Base-by-base conservation (phyloP, 192 early-diverging fungal genomes). In the Lunasporangiospora selenospora region DNA sequence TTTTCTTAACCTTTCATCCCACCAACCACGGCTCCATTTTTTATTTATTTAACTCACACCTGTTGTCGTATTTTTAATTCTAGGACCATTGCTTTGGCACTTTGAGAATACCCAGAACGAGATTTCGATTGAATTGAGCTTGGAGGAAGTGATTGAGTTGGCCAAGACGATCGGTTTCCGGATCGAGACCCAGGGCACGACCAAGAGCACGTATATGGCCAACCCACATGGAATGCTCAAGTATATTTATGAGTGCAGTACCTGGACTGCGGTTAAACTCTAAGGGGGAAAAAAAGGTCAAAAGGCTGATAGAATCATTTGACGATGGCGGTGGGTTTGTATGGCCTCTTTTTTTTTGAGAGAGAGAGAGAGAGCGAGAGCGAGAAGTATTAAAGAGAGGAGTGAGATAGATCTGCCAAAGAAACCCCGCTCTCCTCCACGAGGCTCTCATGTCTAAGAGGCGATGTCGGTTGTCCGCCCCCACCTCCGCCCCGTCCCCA, bases 31-130 rank as follows among this genome's bases (percentile, higher is more conserved):
- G 19, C 44, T n/a, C 16, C 59, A 18, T 27, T 56, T 26, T 10
- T 39, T 15, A 18, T 36, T 32, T 53, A 43, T 18, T 33, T 16
- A 8, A 32, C 27, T 31, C 12, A n/a, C 31, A 52, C 36, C n/a
- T 23, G 2, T 41, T 36, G 29, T 41, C 27, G 16, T 23, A 30
- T 60, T 8, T 37, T 24, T 39, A n/a, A 19, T 37, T 39, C 21
- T 55, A 85, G 92, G 96, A 6, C 97, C 96, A 4, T 77, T 95
- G 49, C 80, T 96, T 12, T 98, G 94, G 83, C 95, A 98, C 64
- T 98, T 92, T 79, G 95, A 98, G 69, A 94, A 95, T 34, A 86
- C 88, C 33, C 80, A 76, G 16, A 83, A 79, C 39, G 92, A 97
- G 53, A 75, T 84, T 24, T 95, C 94, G 11, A 86, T 99, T 41